These are phyloP conservation scores for Aspergillus bridgeri DNA, from an alignment of 495 filamentous ascomycete genomes.

Conservation along the genomic window DNA sequence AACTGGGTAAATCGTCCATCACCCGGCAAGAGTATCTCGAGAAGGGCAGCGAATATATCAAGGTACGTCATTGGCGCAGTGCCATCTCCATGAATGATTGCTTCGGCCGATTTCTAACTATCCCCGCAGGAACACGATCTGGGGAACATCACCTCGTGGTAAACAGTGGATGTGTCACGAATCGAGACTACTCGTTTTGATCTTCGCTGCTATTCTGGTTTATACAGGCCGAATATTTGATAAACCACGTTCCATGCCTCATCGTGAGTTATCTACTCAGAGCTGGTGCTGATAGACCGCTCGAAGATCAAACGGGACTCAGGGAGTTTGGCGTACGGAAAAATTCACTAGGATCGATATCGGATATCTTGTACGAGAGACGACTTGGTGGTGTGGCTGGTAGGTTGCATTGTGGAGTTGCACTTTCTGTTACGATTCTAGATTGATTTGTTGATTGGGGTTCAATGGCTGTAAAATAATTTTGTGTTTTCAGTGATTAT, in stretches of 20 bases:
- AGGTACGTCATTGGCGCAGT: slow-evolving; percentile 47
- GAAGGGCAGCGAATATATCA: slow-evolving; percentile 82
- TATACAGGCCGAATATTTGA: background rate
- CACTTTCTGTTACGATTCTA: background rate
- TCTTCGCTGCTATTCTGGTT: background rate
- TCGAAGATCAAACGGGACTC: background rate
- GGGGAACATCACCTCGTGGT: slow-evolving; percentile 58
- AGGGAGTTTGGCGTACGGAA: slow-evolving; percentile 11
- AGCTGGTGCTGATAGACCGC: background rate
- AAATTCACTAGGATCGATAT: background rate
- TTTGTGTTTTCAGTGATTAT: too few relatives aligned
- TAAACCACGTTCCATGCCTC: background rate
- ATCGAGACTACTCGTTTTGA: background rate
- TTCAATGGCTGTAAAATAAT: background rate
- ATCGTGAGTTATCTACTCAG: background rate
- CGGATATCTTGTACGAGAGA: background rate
- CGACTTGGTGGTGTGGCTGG: background rate
- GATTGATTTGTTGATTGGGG: background rate
- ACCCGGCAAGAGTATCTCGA: slow-evolving; percentile 76
- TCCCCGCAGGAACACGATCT: slow-evolving; percentile 68
- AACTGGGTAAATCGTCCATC: slow-evolving; percentile 42
- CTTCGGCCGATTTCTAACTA: slow-evolving; percentile 9
- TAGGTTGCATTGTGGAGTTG: background rate
- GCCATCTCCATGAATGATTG: background rate
- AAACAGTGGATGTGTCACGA: background rate